Evolutionary conservation across 805 yeast species (phyloP), one percentile per base, ranked within the genome.

Genomic region (Candida insectalens): DNA sequence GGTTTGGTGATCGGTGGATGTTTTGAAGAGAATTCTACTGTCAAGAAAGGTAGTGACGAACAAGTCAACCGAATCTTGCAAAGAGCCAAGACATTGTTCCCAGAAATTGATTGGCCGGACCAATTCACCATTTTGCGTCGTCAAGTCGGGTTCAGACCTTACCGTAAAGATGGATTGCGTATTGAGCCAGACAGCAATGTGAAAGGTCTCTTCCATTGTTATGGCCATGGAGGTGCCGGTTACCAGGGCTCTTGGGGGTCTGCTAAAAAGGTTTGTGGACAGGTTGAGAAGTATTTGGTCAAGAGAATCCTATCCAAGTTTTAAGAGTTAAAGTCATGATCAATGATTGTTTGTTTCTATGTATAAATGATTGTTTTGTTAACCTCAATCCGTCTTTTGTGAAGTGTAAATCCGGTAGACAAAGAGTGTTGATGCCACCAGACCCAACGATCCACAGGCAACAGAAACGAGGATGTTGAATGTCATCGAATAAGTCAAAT

Each of bases 361-460:
- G 9, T 14, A 27, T 27, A 14, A 14, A 12, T 27, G 12, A 27
- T n/a, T 14, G 13, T 26, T 26, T 7, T 26, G 13, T 7, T 26
- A 26, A 12, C 29, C 16, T 26, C 30, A 44, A 25, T 44, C 47
- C 14, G 34, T 44, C 26, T 44, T 45, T 9, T 30, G 25, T 16
- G 74, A 70, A 20, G 71, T 64, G 49, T 76, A 80, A 25, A 80
- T 71, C 46, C 59, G 71, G 43, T 69, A 69, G 19, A 83, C 74
- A 51, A 84, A 83, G 19, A 72, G 43, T 21, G 76, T 68, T 3
- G 87, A 77, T 13, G 87, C 69, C 35, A 78, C 50, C 30, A 81
- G 68, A 3, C 88, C 84, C 19, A 84, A 63, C 1, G 89, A 68
- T 10, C 95, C 95, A 46, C 83, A 76, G 2, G 80, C 74, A 25